Evolutionary conservation across 805 yeast species (phyloP), one percentile per base, ranked within the genome.

Genomic region (Metschnikowia peoriensis): DNA sequence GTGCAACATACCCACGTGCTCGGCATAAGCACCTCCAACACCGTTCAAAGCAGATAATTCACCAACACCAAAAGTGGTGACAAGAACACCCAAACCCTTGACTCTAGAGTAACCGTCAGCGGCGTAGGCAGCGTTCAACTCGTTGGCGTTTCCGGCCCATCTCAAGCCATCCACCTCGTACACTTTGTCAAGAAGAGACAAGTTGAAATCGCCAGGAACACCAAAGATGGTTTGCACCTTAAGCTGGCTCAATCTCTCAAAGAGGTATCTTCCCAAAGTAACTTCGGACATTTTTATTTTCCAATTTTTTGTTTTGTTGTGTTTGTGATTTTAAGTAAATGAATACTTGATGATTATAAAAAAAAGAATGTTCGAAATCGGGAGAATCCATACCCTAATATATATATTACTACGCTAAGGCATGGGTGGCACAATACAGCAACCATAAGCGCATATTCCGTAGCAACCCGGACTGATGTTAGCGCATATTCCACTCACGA

Each of bases 121-220:
- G 49, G 96, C 88, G 62, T 86, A 87, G 41, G 94, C 88, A 43
- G 96, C 94, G 69, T 89, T 89, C 74, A 89, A 79, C 75, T 89
- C 96, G 72, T 89, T 89, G 67, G 94, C 88, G 70, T 89, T 88
- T 64, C 96, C 96, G 47, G 89, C 91, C 96, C 96, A 89, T 75
- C 87, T 80, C 71, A 89, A 66, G 43, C 88, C 89, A 37, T 81
- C 83, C 47, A 86, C 89, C 63, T 85, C 88, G 68, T 86, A 84
- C 64, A 87, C 77, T 66, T 86, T 83, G 66, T 87, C 92, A 56
- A 87, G 73, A 49, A 87, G 72, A 16, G 88, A 73, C 67, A 85
- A 76, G 77, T 86, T 87, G 81, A 86, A 86, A 71, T 87, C 93
- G 64, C 92, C 92, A 55, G 93, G 93, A 51, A 87, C 80, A 65